Conservation (phyloP, 345 rosid species). For the Jatropha curcas region DNA sequence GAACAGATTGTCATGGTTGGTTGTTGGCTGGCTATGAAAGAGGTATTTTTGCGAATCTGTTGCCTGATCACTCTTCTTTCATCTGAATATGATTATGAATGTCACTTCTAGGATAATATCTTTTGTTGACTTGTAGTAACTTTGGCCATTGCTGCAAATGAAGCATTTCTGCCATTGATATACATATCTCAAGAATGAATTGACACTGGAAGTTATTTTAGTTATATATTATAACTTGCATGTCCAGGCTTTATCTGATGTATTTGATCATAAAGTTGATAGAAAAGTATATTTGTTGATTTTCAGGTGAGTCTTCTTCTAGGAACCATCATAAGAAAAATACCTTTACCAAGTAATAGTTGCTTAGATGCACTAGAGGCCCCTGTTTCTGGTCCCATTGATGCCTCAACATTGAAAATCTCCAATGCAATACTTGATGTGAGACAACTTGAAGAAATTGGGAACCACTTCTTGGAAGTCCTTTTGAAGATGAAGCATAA, state of each 20-base stretch:
- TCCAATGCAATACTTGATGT: conserved; percentile 63
- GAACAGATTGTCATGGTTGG: conserved; percentile 96
- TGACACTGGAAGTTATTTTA: background rate
- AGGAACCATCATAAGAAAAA: conserved; percentile 83
- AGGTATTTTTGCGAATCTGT: conserved; percentile 51
- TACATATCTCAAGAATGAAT: conserved; percentile 2
- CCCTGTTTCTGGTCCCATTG: conserved; percentile 31
- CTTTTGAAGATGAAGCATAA: conserved; percentile 95
- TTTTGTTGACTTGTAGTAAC: background rate
- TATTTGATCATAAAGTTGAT: background rate
- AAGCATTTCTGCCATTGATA: background rate
- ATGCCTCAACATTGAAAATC: conserved; percentile 24
- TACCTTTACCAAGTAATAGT: conserved; percentile 68
- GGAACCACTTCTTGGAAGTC: conserved; percentile 93
- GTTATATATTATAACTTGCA: background rate
- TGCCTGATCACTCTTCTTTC: conserved; percentile 19
- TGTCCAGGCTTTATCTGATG: background rate
- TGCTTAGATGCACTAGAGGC: conserved; percentile 39
- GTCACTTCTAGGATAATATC: background rate
- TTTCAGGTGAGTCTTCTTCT: conserved; percentile 93
- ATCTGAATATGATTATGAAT: background rate
- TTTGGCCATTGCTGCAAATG: conserved; percentile 1
- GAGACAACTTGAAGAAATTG: conserved; percentile 81
- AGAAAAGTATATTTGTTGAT: conserved; percentile 12
- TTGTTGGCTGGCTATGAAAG: conserved; percentile 99